Evolutionary conservation across 2,329 filamentous ascomycete species (phyloP).

Genomic region (Neospermospora avenae): DNA sequence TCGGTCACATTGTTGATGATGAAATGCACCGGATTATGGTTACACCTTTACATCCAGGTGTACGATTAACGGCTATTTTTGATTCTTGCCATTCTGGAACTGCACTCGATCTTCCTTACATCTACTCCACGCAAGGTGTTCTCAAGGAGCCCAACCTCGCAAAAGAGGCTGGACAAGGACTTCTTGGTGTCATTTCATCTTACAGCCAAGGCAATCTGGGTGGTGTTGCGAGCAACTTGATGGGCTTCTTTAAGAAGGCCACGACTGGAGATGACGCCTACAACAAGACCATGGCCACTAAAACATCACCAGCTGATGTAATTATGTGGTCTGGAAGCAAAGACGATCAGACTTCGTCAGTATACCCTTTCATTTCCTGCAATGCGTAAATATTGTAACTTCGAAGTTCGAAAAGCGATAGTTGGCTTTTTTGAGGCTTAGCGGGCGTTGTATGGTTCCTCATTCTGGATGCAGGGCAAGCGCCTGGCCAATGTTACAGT

Average conservation of each 20-base stretch:
- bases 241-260: slow-evolving; percentile 84
- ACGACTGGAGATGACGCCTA: slow-evolving; percentile 74
- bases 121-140: slow-evolving; percentile 66
- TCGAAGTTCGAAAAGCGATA: slow-evolving; percentile 56
- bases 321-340: slow-evolving; percentile 98
- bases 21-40: slow-evolving; percentile 82
- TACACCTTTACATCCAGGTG: slow-evolving; percentile 71
- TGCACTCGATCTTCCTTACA: slow-evolving; percentile 63
- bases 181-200: slow-evolving; percentile 60
- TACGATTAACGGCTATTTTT: slow-evolving; percentile 71
- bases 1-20: slow-evolving; percentile 80
- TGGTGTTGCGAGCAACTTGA: slow-evolving; percentile 75
- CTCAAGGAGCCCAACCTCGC: slow-evolving; percentile 67
- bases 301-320: slow-evolving; percentile 92
- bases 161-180: slow-evolving; percentile 63
- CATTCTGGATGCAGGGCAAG: slow-evolving; percentile 20
- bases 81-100: slow-evolving; percentile 68
- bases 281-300: slow-evolving; percentile 78
- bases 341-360: slow-evolving; percentile 88
- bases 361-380: slow-evolving; percentile 37
- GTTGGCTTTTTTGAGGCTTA: slow-evolving; percentile 42
- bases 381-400: slow-evolving; percentile 59
- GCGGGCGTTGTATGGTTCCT: slow-evolving; percentile 28
- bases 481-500: slow-evolving; percentile 19
- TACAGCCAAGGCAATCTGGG: slow-evolving; percentile 75